Evolutionary conservation across 306 rosid species (phyloP), one percentile per base, ranked within the genome.

Genomic region (Chamaecrista fasciculata): DNA sequence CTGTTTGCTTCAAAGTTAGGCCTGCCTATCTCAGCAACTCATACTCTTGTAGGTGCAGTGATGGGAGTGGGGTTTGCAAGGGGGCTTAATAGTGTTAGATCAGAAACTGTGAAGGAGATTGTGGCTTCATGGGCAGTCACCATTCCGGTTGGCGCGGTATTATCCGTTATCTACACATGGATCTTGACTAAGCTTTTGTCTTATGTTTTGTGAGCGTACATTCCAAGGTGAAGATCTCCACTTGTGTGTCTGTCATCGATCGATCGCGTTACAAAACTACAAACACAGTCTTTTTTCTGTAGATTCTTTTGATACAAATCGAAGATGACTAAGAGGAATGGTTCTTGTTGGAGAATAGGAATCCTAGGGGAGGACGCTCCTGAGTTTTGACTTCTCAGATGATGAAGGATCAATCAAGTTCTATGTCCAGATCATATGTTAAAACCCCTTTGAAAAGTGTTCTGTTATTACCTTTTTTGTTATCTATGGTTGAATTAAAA

Each of bases 31-130:
- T 85, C 93, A 2, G 90, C 90, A 46, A 87, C 90, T 0, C 93
- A 87, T 63, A 85, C 93, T 24, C 74, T 87, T 58, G 93, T 85
- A 0, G 90, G 93, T 34, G 93, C 93, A 19, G 93, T 87, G 34
- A 87, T 87, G 93, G 93, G 93, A 7, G 88, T 85, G 6, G 90
- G 93, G 9, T 85, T 87, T 52, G 93, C 93, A 1, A 85, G 90
- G 68, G 93, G 90, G 67, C 77, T 85, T 8, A 87, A 87, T 72
- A 85, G 73, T 44, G 90, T 85, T 39, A 80, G 90, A 79, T 53
- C 90, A 12, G 90, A 85, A 76, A 87, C 93, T 12, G 88, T 58
- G 25, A 58, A 11, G 44, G 64, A 58, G 43, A 58, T 58, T 58
- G 64, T 58, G 43, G 25, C 64, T 58, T 58, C 44, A 31, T 58